Base-by-base conservation (phyloP, 345 rosid species). In the Linum trigynum region DNA sequence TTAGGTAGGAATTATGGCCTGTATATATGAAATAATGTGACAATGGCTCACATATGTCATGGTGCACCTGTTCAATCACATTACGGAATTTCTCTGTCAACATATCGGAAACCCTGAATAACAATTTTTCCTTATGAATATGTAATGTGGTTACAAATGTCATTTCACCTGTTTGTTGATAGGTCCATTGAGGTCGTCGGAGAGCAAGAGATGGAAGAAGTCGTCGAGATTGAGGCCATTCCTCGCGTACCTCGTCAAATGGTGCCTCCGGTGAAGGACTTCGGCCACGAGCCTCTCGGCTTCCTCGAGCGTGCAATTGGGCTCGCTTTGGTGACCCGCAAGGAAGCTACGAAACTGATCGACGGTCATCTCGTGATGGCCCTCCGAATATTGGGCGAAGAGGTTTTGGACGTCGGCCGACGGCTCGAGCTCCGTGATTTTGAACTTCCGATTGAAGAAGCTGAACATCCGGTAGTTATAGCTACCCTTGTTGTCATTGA, bases 391-490 rank as follows among this genome's bases (percentile, higher is more conserved):
- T 65, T 69, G 66, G 39, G 45, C 1, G 36, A 70, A 70, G 17
- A 56, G 48, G 8, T 62, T 48, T 32, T 65, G 62, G 11, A 70
- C 74, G 64, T 74, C 74, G 9, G 35, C 6, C 4, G 77, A 74
- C 11, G 77, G 74, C 71, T 66, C 65, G 0, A 67, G 65, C 60
- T 74, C 78, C 42, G 78, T 74, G 61, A 74, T 74, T 71, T 70
- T 74, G 71, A 69, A 74, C 39, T 74, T 74, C 5, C 78, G 14
- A 67, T 74, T 74, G 67, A 74, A 74, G 43, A 74, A 43, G 36
- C 63, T 69, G 61, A 74, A 74, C 78, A 69, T 74, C 10, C 51
- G 62, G 74, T 74, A 74, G 59, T 70, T 69, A 56, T 74, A 74
- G 51, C 78, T 74, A 6, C 78, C 78, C 40, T 57, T 55, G 7